Evolutionary conservation across 352 stramenopile genomes (phyloP).

Genomic region (Phytophthora melonis): DNA sequence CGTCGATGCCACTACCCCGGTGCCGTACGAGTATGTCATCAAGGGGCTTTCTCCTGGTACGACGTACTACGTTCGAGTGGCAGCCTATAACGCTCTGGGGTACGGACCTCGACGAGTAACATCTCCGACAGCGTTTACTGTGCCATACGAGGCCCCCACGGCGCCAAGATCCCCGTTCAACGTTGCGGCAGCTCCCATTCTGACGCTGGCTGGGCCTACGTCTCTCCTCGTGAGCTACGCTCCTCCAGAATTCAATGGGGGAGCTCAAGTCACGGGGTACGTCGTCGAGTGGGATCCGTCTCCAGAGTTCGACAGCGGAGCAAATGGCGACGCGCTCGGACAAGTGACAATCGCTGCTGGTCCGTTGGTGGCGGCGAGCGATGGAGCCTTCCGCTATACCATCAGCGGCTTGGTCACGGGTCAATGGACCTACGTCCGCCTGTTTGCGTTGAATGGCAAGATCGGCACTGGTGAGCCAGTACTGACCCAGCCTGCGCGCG

Average conservation of each 20-base stretch:
- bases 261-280: constrained; percentile 88
- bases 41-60: constrained; percentile 59
- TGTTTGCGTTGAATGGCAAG: constrained; percentile 76
- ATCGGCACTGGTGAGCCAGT: constrained; percentile 55
- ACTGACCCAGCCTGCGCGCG: constrained; percentile 53
- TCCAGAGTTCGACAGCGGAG: constrained; percentile 77
- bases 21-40: constrained; percentile 68
- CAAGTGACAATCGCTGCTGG: constrained; percentile 43
- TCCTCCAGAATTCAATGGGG: constrained; percentile 87
- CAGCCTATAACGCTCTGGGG: constrained; percentile 71
- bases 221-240: constrained; percentile 85
- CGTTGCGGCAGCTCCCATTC: constrained; percentile 53
- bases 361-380: constrained; percentile 29
- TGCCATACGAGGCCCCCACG: constrained; percentile 73
- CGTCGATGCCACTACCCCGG: constrained; percentile 22
- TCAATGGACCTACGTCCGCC: constrained; percentile 68
- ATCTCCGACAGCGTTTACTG: constrained; percentile 60
- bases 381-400: constrained; percentile 45
- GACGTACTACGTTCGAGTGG: constrained; percentile 79
- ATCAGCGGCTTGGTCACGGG: constrained; percentile 62
- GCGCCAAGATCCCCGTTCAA: constrained; percentile 74
- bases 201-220: constrained; percentile 75
- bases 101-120: constrained; percentile 68
- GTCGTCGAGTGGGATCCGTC: constrained; percentile 92
- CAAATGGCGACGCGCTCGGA: constrained; percentile 60